phyloP scores from a whole-genome alignment of 2,329 filamentous ascomycete species.

The Stromatinia cepivora region DNA sequence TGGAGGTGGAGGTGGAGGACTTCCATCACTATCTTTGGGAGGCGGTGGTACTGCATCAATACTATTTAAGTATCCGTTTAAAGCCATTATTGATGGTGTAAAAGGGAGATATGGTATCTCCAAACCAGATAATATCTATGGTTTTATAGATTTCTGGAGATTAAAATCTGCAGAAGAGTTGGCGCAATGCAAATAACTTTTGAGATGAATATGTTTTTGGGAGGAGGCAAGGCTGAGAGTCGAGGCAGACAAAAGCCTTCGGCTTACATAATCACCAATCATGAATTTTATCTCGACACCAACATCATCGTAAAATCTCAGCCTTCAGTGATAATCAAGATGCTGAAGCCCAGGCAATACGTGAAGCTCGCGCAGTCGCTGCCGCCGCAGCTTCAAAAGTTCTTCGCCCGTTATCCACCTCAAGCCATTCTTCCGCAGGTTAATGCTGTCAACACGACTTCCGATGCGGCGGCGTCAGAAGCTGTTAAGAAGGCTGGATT shows the following conservation, averaged over 20 bases:
- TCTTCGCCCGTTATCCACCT: conserved; percentile 89
- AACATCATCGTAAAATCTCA: conserved; percentile 22
- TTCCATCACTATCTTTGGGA: conserved; percentile 33
- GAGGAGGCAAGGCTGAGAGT: conserved; percentile 20
- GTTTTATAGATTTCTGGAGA: neutral
- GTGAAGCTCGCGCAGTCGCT: conserved; percentile 67
- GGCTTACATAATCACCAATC: conserved; percentile 21
- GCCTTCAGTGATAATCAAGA: conserved; percentile 25
- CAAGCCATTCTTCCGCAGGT: conserved; percentile 53
- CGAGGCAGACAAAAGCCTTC: conserved; percentile 14
- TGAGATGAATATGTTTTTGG: neutral
- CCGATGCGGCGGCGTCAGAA: conserved; percentile 45
- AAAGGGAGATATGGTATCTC: neutral
- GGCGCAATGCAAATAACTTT: conserved; percentile 17
- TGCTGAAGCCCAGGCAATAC: conserved; percentile 33
- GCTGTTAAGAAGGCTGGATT: conserved; percentile 38
- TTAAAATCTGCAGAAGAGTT: neutral
- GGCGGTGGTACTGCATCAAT: conserved; percentile 32
- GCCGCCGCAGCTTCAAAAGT: conserved; percentile 75
- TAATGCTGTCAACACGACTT: conserved; percentile 41
- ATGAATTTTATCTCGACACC: conserved; percentile 20
- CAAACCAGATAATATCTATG: neutral
- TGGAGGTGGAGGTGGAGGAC: conserved; percentile 45
- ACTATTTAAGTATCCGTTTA: conserved; percentile 32
- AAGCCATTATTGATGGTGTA: conserved; percentile 15